These are phyloP conservation scores for Cardamine occulta DNA, from an alignment of 345 rosid species.

Conservation along the genomic window DNA sequence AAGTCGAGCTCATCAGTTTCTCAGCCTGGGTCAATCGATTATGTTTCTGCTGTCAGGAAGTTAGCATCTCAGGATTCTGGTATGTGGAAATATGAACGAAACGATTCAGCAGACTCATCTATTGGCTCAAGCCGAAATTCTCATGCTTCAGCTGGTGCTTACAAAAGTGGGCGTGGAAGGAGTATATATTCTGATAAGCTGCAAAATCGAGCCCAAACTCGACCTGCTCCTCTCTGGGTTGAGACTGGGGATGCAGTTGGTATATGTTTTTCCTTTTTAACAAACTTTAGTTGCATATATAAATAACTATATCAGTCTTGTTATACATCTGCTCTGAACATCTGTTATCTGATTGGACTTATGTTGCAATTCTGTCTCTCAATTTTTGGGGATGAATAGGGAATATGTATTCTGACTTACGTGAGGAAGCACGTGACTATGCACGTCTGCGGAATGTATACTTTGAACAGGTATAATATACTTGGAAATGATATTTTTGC, in stretches of 20 bases:
- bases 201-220: conserved; percentile 68
- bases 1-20: conserved; percentile 62
- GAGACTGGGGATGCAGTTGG: conserved; percentile 99
- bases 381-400: conserved; percentile 68
- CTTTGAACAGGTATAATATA: conserved; percentile 79
- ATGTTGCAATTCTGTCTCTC: conserved; percentile 43
- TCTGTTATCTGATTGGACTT: conserved; percentile 15
- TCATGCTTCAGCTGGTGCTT: conserved; percentile 56
- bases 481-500: conserved; percentile 11
- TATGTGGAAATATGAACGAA: conserved; percentile 84
- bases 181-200: conserved; percentile 66
- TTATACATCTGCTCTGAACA: conserved; percentile 37
- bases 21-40: conserved; percentile 70
- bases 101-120: conserved; percentile 68
- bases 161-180: conserved; percentile 68
- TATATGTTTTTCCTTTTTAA: conserved; percentile 55
- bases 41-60: conserved; percentile 94
- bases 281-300: background rate
- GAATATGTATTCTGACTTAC: conserved; percentile 76
- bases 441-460: conserved; percentile 87
- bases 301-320: conserved; percentile 25
- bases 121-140: conserved; percentile 87
- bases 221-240: conserved; percentile 88
- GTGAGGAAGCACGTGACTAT: conserved; percentile 94
- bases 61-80: conserved; percentile 81